Base-by-base conservation (phyloP, 1,284 basidiomycete genomes). In the Austroboletus niveus region DNA sequence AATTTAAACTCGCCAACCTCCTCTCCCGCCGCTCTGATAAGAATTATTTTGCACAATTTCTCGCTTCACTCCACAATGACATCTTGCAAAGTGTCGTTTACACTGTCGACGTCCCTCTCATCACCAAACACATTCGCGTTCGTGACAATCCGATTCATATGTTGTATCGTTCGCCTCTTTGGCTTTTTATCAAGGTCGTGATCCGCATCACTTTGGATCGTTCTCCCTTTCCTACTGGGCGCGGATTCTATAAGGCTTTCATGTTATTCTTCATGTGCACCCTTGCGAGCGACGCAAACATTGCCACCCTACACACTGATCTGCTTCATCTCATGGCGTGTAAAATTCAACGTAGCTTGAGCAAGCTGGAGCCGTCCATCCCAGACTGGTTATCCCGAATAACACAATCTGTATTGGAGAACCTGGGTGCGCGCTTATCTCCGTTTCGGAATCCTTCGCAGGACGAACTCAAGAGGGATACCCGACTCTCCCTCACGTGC, bases 1-100 rank as follows among this genome's bases (percentile, higher is more conserved):
- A 49, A 39, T 3, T 9, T 8, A 12, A 39, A 39, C 38, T 39
- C 8, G 38, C 38, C 20, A 22, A 20, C 9, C 66, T 66, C 50
- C 56, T 71, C 14, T 48, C 46, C 11, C 50, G 54, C 14, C 22
- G 22, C 22, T 24, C 30, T 4, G 69, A 71, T 22, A 59, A 60
- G 8, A n/a, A 30, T 31, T 10, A 6, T 20, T 10, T 12, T 27
- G 62, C 69, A 11, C 56, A 61, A 3, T 72, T 66, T 17, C 67
- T 72, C 45, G 60, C 61, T 0, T 57, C 66, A 43, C 45, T 72
- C 20, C 54, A 71, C 12, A 8, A 8, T 5, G 64, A 63, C n/a
- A 68, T 73, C 42, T 53, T 70, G 14, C 58, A 60, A 10, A 62
- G 55, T 2, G 43, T 62, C 15, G 63, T 57, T 3, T 34, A 44